These are phyloP conservation scores for Candida cerambycidarum DNA, from an alignment of 805 yeast genomes.

Conservation along the genomic window DNA sequence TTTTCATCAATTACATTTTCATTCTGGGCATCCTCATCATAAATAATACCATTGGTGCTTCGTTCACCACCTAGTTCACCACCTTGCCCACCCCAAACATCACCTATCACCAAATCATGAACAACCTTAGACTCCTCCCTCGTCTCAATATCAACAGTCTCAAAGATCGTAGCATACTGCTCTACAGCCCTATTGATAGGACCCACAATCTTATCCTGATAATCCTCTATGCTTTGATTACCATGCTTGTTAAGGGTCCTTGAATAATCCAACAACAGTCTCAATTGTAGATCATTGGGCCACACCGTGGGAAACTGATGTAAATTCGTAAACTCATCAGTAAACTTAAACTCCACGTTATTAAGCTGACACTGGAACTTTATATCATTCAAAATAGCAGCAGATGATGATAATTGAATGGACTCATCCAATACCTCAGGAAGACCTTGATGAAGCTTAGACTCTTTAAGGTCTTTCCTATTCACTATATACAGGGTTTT, in stretches of 20 bases:
- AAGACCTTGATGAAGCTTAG: constrained; percentile 53
- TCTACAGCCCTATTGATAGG: constrained; percentile 11
- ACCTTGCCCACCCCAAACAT: not conserved
- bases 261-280: constrained; percentile 30
- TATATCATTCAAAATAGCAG: constrained; percentile 60
- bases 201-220: constrained; percentile 6
- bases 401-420: constrained; percentile 42
- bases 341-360: constrained; percentile 19
- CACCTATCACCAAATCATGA: constrained; percentile 6
- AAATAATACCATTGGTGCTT: not conserved
- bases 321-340: constrained; percentile 1
- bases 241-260: constrained; percentile 21
- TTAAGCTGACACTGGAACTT: constrained; percentile 46
- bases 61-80: not conserved
- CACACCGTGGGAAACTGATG: constrained; percentile 21
- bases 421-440: constrained; percentile 29
- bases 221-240: constrained; percentile 1
- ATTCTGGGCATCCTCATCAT: constrained; percentile 7
- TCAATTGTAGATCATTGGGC: constrained; percentile 30
- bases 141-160: constrained; percentile 25
- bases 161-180: constrained; percentile 28
- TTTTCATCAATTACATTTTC: constrained; percentile 11
- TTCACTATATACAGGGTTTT: constrained; percentile 61
- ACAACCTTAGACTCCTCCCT: constrained; percentile 3
- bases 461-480: constrained; percentile 41